Base-by-base conservation (phyloP, 352 stramenopile species). In the Pythium grandisporangium region DNA sequence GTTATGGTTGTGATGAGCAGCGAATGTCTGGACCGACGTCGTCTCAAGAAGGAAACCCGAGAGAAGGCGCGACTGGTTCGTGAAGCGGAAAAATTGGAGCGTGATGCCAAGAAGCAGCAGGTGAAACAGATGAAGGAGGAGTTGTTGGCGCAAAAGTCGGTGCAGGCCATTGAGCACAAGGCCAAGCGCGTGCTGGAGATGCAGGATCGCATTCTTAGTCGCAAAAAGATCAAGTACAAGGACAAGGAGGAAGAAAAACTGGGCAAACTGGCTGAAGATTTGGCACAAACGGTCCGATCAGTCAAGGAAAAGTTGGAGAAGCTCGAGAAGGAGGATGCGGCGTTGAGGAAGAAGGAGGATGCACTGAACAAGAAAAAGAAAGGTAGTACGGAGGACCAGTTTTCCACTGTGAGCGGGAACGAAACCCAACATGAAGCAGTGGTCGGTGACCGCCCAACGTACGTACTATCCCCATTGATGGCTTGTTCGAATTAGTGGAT, bases 181-280 rank as follows among this genome's bases (percentile, higher is more conserved):
- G 77, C 80, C 21, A 91, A 90, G 42, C 75, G 80, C 29, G 69
- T 91, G 30, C 58, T 93, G 6, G 80, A 93, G 47, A 91, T 91
- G 77, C 76, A 91, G 40, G 80, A 91, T 52, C 80, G 80, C 16
- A 90, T 93, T 34, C 53, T 90, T 6, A 91, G 77, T 36, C 65
- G 71, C 40, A 85, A 88, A 59, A 93, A 93, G 52, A 68, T 93
- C 64, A 89, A 89, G 58, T 93, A 91, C 56, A 90, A 91, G 55
- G 80, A 91, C 47, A 85, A 90, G 42, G 80, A 93, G 37, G 80
- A 93, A 32, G 80, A 93, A 36, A 93, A 79, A 32, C 61, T 93
- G 14, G 80, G 80, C 16, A 79, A 68, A 36, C 52, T 93, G 1
- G 80, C 80, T 0, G 80, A 93, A 40, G 65, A 91, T 42, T 61